These are phyloP conservation scores for Pachysandra terminalis DNA, from an alignment of 164 flowering plant genomes.

Conservation along the genomic window DNA sequence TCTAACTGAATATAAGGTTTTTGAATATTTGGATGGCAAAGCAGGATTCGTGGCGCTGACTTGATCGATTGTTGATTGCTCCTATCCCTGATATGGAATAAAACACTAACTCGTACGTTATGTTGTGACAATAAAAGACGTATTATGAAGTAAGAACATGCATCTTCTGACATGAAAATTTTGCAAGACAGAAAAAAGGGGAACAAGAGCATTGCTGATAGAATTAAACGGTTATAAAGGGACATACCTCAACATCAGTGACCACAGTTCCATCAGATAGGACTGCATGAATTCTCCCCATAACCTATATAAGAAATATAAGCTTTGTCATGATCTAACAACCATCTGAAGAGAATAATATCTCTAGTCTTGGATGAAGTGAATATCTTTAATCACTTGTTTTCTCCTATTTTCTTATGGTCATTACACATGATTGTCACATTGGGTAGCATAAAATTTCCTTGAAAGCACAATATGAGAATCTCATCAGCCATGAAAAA, in stretches of 20 bases:
- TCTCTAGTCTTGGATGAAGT: too few relatives aligned
- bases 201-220: too few relatives aligned
- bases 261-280: constrained; percentile 84
- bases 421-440: neutral
- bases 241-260: constrained; percentile 71
- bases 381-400: neutral
- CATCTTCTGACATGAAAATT: neutral
- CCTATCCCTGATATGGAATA: too few relatives aligned
- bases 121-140: too few relatives aligned
- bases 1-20: too few relatives aligned
- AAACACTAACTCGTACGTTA: too few relatives aligned
- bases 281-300: constrained; percentile 95
- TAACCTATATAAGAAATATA: constrained; percentile 39
- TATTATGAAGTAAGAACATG: neutral
- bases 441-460: neutral
- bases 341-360: too few relatives aligned
- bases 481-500: neutral
- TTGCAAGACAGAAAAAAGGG: neutral
- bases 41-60: too few relatives aligned
- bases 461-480: neutral
- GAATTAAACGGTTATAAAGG: constrained; percentile 1
- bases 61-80: too few relatives aligned
- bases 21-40: too few relatives aligned
- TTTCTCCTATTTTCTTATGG: neutral
- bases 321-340: neutral